These are phyloP conservation scores for Yarrowia divulgata DNA, from an alignment of 805 yeast genomes.

Conservation along the genomic window DNA sequence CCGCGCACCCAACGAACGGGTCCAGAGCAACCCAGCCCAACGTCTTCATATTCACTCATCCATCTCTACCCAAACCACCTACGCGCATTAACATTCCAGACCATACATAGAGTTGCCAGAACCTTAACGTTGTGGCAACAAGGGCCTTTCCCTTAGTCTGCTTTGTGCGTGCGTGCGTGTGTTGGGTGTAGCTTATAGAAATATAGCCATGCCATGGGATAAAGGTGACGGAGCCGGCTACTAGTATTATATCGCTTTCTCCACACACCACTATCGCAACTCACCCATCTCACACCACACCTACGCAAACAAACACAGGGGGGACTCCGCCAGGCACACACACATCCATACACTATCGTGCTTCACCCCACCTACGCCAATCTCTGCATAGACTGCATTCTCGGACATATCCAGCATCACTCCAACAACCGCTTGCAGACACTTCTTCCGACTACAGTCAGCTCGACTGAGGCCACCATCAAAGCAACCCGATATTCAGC, in stretches of 20 bases:
- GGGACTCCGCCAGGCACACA: background rate
- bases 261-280: slow-evolving; percentile 5
- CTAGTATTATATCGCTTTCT: background rate
- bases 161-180: slow-evolving; percentile 11
- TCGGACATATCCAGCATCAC: slow-evolving; percentile 16
- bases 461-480: slow-evolving; percentile 3
- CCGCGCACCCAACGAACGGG: background rate
- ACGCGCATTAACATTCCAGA: slow-evolving; percentile 37
- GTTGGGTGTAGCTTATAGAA: slow-evolving; percentile 4
- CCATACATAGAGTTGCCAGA: slow-evolving; percentile 17
- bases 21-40: background rate
- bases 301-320: background rate
- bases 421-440: slow-evolving; percentile 7
- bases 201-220: slow-evolving; percentile 2
- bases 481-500: slow-evolving; percentile 2
- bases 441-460: slow-evolving; percentile 7
- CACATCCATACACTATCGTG: background rate
- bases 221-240: slow-evolving; percentile 10
- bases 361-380: slow-evolving; percentile 22
- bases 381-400: slow-evolving; percentile 32
- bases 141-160: slow-evolving; percentile 23
- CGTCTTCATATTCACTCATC: background rate
- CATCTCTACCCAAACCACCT: slow-evolving; percentile 24
- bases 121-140: slow-evolving; percentile 32
- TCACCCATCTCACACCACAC: background rate